Percentiles rank a stretch among this genome's conserved stretches.
Conservation (phyloP, 2,329 filamentous ascomycete species). For the Cryphonectria carpinicola region DNA sequence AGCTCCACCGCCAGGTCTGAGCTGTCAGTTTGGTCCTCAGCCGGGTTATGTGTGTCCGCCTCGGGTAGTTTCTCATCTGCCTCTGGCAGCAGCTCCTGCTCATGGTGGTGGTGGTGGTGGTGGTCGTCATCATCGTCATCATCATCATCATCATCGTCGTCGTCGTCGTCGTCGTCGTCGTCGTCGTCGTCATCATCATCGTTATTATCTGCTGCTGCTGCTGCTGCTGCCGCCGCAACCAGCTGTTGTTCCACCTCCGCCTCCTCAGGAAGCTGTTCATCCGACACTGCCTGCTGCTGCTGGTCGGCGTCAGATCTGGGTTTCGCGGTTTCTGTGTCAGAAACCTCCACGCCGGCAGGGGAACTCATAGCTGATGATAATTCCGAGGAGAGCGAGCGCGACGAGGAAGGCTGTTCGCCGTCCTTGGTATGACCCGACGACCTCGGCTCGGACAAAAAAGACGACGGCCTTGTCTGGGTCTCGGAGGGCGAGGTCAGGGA, state of each 20-base stretch:
- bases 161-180: not conserved
- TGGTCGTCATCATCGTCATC: no score
- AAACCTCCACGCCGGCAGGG: slow-evolving; percentile 65
- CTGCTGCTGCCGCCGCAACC: no score
- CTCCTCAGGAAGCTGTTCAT: not conserved
- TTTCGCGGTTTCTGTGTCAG: slow-evolving; percentile 62
- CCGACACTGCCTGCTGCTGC: not conserved
- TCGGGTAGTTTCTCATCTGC: slow-evolving; percentile 8
- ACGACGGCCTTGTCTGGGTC: slow-evolving; percentile 64
- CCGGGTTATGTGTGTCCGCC: slow-evolving; percentile 13
- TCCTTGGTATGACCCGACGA: slow-evolving; percentile 70
- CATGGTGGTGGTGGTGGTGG: no score
- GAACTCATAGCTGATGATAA: slow-evolving; percentile 85
- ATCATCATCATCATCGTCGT: no score
- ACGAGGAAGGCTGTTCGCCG: slow-evolving; percentile 71
- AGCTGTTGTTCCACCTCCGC: not conserved
- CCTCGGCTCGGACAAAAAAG: slow-evolving; percentile 81
- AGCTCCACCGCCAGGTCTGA: slow-evolving; percentile 66
- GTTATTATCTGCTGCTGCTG: not conserved
- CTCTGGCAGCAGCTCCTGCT: not conserved
- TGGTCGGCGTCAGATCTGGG: slow-evolving; percentile 35
- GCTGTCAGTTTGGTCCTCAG: slow-evolving; percentile 46
- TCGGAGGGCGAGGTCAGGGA: slow-evolving; percentile 56
- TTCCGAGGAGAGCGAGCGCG: slow-evolving; percentile 92
- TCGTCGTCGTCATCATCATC: not conserved